Conservation (phyloP, 2,329 filamentous ascomycete species). For the Exophiala aquamarina region DNA sequence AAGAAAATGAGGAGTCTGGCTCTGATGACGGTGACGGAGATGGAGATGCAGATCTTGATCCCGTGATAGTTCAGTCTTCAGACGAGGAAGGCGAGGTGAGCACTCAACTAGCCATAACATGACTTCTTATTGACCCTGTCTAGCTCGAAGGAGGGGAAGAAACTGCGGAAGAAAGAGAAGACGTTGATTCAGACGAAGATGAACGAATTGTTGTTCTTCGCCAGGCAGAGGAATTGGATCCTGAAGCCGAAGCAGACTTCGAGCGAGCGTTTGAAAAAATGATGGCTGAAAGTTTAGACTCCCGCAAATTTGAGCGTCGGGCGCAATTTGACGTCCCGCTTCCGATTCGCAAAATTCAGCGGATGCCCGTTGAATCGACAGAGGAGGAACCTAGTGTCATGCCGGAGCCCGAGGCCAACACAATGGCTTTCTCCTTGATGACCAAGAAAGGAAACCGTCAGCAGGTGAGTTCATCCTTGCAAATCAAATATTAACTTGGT, state of each 20-base stretch:
- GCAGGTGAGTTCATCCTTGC: conserved; percentile 59
- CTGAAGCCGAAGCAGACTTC: conserved; percentile 94
- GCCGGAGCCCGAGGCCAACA: conserved; percentile 44
- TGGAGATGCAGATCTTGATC: conserved; percentile 59
- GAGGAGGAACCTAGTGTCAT: conserved; percentile 31
- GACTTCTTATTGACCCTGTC: conserved; percentile 14
- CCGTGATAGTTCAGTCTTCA: conserved; percentile 40
- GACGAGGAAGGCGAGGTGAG: conserved; percentile 49
- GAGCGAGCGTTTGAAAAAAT: conserved; percentile 97
- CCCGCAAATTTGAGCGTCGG: conserved; percentile 93
- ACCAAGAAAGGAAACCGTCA: conserved; percentile 96
- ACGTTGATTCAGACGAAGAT: conserved; percentile 64
- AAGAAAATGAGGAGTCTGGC: conserved; percentile 66
- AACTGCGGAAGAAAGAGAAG: conserved; percentile 43
- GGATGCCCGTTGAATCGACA: conserved; percentile 55
- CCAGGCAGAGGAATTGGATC: conserved; percentile 85
- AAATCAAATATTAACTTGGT: not conserved
- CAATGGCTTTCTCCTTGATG: conserved; percentile 95
- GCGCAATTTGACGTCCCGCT: conserved; percentile 93
- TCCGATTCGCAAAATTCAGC: conserved; percentile 73
- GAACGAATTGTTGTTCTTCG: conserved; percentile 90
- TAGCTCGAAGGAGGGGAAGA: conserved; percentile 39
- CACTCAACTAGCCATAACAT: conserved; percentile 4
- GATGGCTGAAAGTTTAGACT: conserved; percentile 96
- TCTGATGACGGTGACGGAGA: conserved; percentile 76